Conservation (phyloP, 352 stramenopile species). For the Blastocystis sp. region DNA sequence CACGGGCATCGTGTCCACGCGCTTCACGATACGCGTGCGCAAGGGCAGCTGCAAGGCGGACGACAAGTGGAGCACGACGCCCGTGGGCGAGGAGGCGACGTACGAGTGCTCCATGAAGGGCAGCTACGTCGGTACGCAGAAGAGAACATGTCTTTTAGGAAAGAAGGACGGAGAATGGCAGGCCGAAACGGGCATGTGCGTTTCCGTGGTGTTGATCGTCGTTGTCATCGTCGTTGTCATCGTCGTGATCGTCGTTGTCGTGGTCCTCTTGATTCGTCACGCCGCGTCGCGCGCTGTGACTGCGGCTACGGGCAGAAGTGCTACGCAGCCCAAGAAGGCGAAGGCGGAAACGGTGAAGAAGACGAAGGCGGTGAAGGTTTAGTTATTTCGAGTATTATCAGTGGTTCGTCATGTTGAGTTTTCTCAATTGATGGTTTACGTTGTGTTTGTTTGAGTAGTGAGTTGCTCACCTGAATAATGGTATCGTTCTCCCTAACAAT, state of each 20-base stretch:
- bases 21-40: background rate
- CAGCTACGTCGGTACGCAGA: constrained; percentile 28
- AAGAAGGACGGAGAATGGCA: constrained; percentile 33
- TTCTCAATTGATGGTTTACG: no score
- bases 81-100: background rate
- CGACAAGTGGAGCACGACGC: background rate
- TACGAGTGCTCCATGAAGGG: background rate
- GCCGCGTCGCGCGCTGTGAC: background rate
- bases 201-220: constrained; percentile 7
- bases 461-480: no score
- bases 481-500: no score
- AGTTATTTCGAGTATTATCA: background rate
- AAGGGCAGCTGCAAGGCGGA: background rate
- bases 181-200: constrained; percentile 1
- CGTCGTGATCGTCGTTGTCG: constrained; percentile 2
- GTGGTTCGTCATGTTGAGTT: no score
- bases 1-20: background rate
- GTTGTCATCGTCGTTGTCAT: constrained; percentile 29
- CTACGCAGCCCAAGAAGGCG: background rate
- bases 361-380: background rate
- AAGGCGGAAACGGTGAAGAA: background rate
- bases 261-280: constrained; percentile 4
- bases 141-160: background rate
- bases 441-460: no score
- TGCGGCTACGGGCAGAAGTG: background rate